These are phyloP conservation scores for Mollisia scopiformis DNA, from an alignment of 2,329 filamentous ascomycete species.

Conservation along the genomic window DNA sequence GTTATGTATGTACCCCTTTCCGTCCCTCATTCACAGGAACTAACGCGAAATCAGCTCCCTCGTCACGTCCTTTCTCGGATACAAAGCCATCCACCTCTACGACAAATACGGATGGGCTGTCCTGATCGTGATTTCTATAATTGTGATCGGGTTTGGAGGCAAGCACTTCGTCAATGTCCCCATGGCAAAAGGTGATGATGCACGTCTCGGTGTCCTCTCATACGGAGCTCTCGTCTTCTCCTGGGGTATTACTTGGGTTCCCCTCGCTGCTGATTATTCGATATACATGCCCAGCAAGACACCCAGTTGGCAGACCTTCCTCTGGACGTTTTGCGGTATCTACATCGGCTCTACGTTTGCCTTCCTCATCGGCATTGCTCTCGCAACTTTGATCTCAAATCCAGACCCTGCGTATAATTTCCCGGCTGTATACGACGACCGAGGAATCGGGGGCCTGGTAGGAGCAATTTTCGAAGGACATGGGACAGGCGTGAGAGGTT, in stretches of 20 bases:
- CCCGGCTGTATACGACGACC: conserved; percentile 51
- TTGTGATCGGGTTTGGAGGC: conserved; percentile 26
- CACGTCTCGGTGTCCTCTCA: conserved; percentile 62
- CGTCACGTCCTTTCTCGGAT: conserved; percentile 28
- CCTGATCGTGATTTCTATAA: conserved; percentile 20
- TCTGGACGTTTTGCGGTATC: conserved; percentile 68
- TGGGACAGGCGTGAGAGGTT: conserved; percentile 53
- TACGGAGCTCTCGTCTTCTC: conserved; percentile 68
- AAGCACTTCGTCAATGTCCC: conserved; percentile 56
- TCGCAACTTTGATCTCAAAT: conserved; percentile 63
- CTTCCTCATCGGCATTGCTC: conserved; percentile 68
- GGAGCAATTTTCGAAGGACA: conserved; percentile 62
- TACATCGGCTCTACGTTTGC: conserved; percentile 71
- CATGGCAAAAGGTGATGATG: conserved; percentile 56
- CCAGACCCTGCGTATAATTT: conserved; percentile 58
- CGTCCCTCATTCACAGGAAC: not conserved
- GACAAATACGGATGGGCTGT: conserved; percentile 27
- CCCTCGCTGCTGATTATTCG: conserved; percentile 75
- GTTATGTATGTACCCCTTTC: conserved; percentile 5
- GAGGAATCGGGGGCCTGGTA: conserved; percentile 67
- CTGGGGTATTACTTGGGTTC: conserved; percentile 71
- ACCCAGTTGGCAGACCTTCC: conserved; percentile 62
- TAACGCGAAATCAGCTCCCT: conserved; percentile 7
- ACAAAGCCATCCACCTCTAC: conserved; percentile 24
- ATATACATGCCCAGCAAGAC: conserved; percentile 70